These are phyloP conservation scores for Arachis hypogaea DNA, from an alignment of 306 rosid genomes.

Conservation along the genomic window DNA sequence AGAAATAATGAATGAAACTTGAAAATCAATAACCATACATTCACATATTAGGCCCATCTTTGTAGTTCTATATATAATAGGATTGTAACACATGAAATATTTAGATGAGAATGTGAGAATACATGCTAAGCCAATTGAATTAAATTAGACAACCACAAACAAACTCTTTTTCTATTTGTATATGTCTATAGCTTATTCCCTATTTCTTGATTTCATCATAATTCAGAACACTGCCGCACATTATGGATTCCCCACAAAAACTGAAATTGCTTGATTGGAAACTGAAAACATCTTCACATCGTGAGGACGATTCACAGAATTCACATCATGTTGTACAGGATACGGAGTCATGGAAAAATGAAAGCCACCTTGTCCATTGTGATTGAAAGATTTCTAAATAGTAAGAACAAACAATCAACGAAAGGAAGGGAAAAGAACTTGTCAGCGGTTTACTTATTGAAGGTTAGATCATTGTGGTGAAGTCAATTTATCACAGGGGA, in stretches of 20 bases:
- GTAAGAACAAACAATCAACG: constrained; percentile 49
- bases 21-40: too few relatives aligned
- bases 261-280: constrained; percentile 67
- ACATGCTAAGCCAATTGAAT: too few relatives aligned
- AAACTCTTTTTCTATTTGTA: too few relatives aligned
- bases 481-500: constrained; percentile 1
- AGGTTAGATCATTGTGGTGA: constrained; percentile 16
- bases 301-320: constrained; percentile 60
- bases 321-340: constrained; percentile 69
- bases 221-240: too few relatives aligned
- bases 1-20: too few relatives aligned
- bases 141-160: too few relatives aligned
- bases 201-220: too few relatives aligned
- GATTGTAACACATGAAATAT: too few relatives aligned
- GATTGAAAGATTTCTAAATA: constrained; percentile 67
- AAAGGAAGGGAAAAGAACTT: constrained; percentile 37
- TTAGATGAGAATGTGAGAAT: too few relatives aligned
- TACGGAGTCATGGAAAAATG: constrained; percentile 65
- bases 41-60: too few relatives aligned
- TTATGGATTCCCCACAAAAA: constrained; percentile 54
- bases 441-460: constrained; percentile 21
- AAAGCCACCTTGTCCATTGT: constrained; percentile 68
- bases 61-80: too few relatives aligned
- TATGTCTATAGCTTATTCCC: too few relatives aligned
- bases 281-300: constrained; percentile 75